These are phyloP conservation scores for Cryphonectria nitschkei DNA, from an alignment of 2,329 filamentous ascomycete genomes.

Conservation along the genomic window DNA sequence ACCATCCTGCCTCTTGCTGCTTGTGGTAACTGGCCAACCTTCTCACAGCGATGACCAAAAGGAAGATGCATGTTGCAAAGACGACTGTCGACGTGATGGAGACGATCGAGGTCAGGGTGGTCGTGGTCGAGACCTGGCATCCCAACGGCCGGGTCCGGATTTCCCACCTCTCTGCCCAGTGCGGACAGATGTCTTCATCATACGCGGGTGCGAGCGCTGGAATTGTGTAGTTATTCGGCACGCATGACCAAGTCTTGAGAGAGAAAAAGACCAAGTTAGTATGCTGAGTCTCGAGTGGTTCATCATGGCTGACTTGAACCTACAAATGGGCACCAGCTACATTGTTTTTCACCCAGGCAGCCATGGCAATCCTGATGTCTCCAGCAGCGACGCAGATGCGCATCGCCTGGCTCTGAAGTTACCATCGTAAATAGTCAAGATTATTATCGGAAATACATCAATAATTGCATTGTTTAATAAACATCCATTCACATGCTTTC, in stretches of 20 bases:
- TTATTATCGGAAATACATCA: not conserved
- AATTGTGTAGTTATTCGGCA: slow-evolving; percentile 52
- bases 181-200: slow-evolving; percentile 55
- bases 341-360: slow-evolving; percentile 49
- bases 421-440: slow-evolving; percentile 4
- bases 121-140: slow-evolving; percentile 48
- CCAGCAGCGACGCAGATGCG: slow-evolving; percentile 56
- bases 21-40: slow-evolving; percentile 25
- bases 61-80: slow-evolving; percentile 33
- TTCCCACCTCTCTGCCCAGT: slow-evolving; percentile 52
- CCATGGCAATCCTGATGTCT: slow-evolving; percentile 50
- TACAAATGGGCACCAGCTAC: slow-evolving; percentile 60
- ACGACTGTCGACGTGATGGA: slow-evolving; percentile 40
- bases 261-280: slow-evolving; percentile 3
- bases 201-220: slow-evolving; percentile 55
- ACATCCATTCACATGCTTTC: not conserved
- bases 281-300: not conserved
- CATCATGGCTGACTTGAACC: slow-evolving; percentile 17
- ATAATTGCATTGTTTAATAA: not conserved
- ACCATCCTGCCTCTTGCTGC: slow-evolving; percentile 30
- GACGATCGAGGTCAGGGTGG: slow-evolving; percentile 41
- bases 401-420: slow-evolving; percentile 36
- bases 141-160: slow-evolving; percentile 44
- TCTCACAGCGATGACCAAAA: slow-evolving; percentile 28
- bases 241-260: slow-evolving; percentile 54